These are phyloP conservation scores for Apocynum venetum DNA, from an alignment of 257 asterid genomes.

Conservation along the genomic window DNA sequence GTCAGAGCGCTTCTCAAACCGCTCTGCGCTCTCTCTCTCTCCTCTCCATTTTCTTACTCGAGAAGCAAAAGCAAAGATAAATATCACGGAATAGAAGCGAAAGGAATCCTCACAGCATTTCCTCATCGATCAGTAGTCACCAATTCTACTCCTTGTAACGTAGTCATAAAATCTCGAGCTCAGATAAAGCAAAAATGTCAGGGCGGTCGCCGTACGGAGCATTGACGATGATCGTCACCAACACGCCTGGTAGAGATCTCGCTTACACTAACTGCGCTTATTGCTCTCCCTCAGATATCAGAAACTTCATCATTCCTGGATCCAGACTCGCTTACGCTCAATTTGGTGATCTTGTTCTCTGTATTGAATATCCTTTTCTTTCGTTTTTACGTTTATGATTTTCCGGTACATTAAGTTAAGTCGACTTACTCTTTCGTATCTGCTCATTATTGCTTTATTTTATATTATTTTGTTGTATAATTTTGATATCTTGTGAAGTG, in stretches of 20 bases:
- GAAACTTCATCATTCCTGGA: constrained; percentile 60
- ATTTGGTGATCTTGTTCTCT: constrained; percentile 67
- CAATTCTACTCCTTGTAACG: neutral
- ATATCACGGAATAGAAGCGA: neutral
- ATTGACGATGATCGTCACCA: constrained; percentile 67
- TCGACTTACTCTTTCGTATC: neutral
- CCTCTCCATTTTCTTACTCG: neutral
- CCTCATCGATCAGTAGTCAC: neutral
- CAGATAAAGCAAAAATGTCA: constrained; percentile 32
- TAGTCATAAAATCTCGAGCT: neutral
- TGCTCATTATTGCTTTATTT: neutral
- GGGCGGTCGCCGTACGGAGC: constrained; percentile 31
- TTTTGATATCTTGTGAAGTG: neutral
- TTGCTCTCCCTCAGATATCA: constrained; percentile 68
- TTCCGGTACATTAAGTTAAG: neutral
- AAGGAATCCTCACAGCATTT: neutral
- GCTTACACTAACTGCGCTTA: constrained; percentile 73
- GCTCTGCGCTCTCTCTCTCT: neutral
- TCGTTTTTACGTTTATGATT: neutral
- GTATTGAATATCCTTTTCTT: constrained; percentile 73
- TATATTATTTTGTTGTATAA: neutral
- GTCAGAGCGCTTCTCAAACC: neutral
- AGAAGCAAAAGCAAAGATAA: neutral
- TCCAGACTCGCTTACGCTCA: constrained; percentile 53
- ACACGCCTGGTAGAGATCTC: constrained; percentile 79